Evolutionary conservation across 805 yeast species (phyloP), one percentile per base, ranked within the genome.

Genomic region (Yarrowia bubula): DNA sequence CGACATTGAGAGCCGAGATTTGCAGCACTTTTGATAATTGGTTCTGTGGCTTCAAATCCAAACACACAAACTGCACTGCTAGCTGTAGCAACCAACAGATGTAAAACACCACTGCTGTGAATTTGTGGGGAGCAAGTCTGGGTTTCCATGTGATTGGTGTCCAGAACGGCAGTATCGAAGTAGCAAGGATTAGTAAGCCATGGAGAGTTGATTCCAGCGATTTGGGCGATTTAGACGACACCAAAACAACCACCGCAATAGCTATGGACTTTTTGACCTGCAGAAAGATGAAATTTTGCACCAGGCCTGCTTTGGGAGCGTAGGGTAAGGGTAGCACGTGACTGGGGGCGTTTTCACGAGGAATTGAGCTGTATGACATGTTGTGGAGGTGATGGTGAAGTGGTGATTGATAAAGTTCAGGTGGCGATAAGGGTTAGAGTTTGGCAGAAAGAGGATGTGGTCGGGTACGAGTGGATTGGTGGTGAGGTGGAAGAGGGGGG

Each of bases 361-460:
- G 53, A 17, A 48, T 48, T 48, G 53, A 22, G 28, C 53, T 48
- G 39, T 48, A 48, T 5, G 53, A 48, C 53, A 48, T 48, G 48
- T 14, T 11, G 46, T 6, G 4, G 31, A 11, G 31, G 10, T 35
- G 10, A 8, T 35, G 28, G 28, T 22, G 43, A 7, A 3, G 18
- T 9, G 7, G 6, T 3, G 18, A 15, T 7, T 39, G n/a, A 11
- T 9, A 14, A 14, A 15, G 8, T 14, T 39, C n/a, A 22, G 13
- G 47, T 43, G 47, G 47, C 47, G 47, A 43, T 43, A 43, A 43
- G 47, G 4, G 5, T 43, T 43, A 7, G 33, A 13, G 47, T 43
- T 43, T 13, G 28, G 28, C 5, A 5, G 28, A 22, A 22, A 5
- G 28, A 3, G 28, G 28, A 22, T 22, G 28, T 22, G 28, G 28